A percentile compares a stretch with the other conserved stretches of the same genome.
phyloP scores from a whole-genome alignment of 345 rosid species.

The Psidium guajava region DNA sequence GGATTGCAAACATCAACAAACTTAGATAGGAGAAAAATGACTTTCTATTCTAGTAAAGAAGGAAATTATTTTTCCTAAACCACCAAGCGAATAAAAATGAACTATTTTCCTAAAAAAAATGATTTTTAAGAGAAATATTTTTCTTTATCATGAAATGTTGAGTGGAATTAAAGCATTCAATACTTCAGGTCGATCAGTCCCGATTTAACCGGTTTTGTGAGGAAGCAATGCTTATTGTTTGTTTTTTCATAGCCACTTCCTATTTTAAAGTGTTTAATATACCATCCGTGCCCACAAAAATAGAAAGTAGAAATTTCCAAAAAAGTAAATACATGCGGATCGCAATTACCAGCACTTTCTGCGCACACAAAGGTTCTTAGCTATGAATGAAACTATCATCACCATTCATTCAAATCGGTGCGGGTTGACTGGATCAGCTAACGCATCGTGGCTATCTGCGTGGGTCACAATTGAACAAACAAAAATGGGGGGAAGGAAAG shows the following conservation, averaged over 20 bases:
- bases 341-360: neutral
- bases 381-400: neutral
- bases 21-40: accelerated
- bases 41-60: neutral
- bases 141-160: neutral
- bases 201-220: neutral
- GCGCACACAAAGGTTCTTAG: neutral
- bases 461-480: neutral
- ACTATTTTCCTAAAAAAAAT: neutral
- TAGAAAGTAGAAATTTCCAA: neutral
- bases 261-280: neutral
- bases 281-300: neutral
- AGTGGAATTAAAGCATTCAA: neutral
- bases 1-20: neutral
- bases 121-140: neutral
- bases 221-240: neutral
- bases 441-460: neutral
- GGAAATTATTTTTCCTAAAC: neutral
- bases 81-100: neutral
- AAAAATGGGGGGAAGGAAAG: neutral
- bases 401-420: neutral
- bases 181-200: neutral
- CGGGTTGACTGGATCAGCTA: neutral
- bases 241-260: neutral
- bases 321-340: neutral